Base-by-base conservation (phyloP, 441 rosid genomes). In the Aquilaria agallochum region DNA sequence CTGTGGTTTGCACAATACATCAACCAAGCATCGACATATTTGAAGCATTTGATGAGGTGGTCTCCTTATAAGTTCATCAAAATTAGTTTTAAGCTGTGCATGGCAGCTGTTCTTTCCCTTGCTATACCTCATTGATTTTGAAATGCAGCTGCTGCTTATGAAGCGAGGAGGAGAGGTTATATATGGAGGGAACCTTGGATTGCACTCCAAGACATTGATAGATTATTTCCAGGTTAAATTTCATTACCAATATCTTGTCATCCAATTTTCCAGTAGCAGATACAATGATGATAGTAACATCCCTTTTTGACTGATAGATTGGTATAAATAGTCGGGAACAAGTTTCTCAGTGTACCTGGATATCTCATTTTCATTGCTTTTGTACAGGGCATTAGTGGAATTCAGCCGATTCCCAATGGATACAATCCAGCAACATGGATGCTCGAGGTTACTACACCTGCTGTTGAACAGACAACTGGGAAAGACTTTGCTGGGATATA, bases 31-130 rank as follows among this genome's bases (percentile, higher is more conserved):
- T 88, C 53, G 96, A 85, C 63, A 91, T 94, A 62, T 94, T 91
- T 69, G 97, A 94, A 75, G 88, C 99, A 60, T 94, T 91, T 59
- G 97, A 89, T 74, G 99, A 91, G 93, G 96, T 93, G 67, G 72
- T 59, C 20, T 53, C 64, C 20, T 50, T 51, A 54, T 68, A 59
- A 3, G 42, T 66, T 69, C 68, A 45, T 60, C 12, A 48, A 20
- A 49, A 58, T 9, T 53, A 34, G 31, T 53, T 36, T 32, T 46
- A 59, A 56, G 15, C 56, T 58, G 5, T 3, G 33, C 34, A 15
- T 40, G 9, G 20, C 15, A 11, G 13, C 4, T 11, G 8, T 59
- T 15, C 48, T 48, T 75, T 57, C 42, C 47, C 70, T 53, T 64
- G 55, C 40, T 40, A n/a, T 77, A 64, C 53, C 46, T 20, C 63